phyloP scores from a whole-genome alignment of 163 green algal genomes.

The Chlorella variabilis region DNA sequence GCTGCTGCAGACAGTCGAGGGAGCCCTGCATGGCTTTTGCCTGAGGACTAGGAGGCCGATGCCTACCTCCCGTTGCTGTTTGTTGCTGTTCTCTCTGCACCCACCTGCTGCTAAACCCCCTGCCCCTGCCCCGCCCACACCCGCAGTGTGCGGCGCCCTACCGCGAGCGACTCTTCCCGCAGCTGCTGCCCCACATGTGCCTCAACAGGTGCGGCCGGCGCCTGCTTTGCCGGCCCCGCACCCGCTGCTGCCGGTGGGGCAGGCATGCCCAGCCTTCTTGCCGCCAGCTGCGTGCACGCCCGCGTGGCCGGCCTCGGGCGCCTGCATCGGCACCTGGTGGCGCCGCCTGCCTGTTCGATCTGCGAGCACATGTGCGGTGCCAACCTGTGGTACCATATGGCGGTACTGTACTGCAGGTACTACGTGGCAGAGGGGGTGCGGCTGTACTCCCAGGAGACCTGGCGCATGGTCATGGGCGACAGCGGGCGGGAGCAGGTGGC shows the following conservation, averaged over 20 bases:
- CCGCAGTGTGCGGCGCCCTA: conserved; percentile 23
- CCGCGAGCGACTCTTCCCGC: conserved; percentile 36
- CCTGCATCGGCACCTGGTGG: too few species aligned
- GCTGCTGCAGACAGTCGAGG: too few species aligned
- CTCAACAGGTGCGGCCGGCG: conserved; percentile 61
- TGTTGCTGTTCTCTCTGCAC: too few species aligned
- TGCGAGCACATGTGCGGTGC: not conserved
- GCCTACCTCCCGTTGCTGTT: too few species aligned
- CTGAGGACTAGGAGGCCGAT: too few species aligned
- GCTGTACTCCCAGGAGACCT: conserved; percentile 87
- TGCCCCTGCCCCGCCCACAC: not conserved
- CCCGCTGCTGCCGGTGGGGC: not conserved
- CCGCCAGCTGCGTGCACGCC: too few species aligned
- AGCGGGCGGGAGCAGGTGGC: conserved; percentile 75
- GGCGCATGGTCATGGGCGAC: conserved; percentile 76
- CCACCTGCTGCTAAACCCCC: not conserved
- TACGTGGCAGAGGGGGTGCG: conserved; percentile 93
- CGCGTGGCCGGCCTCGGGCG: too few species aligned
- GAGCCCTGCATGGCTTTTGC: too few species aligned
- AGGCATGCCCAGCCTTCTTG: not conserved
- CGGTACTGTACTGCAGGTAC: conserved; percentile 69
- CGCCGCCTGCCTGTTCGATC: too few species aligned
- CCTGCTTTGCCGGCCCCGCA: too few species aligned
- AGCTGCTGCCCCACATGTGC: conserved; percentile 81
- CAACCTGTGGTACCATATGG: not conserved